These are phyloP conservation scores for Penicillium rolfsii DNA, from an alignment of 2,329 filamentous ascomycete genomes.

Conservation along the genomic window DNA sequence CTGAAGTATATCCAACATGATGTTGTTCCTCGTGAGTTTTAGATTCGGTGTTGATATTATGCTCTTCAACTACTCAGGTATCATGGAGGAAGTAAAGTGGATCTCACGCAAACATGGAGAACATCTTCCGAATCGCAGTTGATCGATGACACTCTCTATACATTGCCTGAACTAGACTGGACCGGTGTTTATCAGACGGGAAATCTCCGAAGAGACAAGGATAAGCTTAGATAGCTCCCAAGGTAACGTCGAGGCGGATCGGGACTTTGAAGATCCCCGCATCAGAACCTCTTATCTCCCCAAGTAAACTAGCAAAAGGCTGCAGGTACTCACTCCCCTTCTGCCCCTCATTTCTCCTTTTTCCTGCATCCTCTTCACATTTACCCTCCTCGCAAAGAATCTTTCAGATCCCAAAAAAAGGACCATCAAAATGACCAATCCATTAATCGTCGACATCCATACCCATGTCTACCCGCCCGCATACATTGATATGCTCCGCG, in stretches of 20 bases:
- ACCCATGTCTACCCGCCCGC: conserved; percentile 66
- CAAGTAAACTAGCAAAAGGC: not conserved
- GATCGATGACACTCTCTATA: not conserved
- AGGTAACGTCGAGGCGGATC: not conserved
- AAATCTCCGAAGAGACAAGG: not conserved
- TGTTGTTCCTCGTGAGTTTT: too few species aligned
- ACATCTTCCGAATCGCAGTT: not conserved
- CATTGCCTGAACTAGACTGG: not conserved
- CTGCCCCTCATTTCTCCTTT: not conserved
- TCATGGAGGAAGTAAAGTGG: not conserved
- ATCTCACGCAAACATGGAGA: not conserved
- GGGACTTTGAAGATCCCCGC: conserved; percentile 6
- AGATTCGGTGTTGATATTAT: too few species aligned
- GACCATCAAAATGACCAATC: conserved; percentile 26
- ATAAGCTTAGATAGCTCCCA: conserved; percentile 1
- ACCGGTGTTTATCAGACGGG: not conserved
- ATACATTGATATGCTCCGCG: conserved; percentile 61
- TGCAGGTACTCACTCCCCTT: not conserved
- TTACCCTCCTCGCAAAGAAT: not conserved
- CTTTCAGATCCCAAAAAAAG: not conserved
- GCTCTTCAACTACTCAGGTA: too few species aligned
- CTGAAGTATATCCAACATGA: too few species aligned
- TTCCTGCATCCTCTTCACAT: not conserved
- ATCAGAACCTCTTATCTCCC: conserved; percentile 16
- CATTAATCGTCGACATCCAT: conserved; percentile 62